Evolutionary conservation across 257 asterid genomes (phyloP), one percentile per base, ranked within the genome.

Genomic region (Vinca minor): DNA sequence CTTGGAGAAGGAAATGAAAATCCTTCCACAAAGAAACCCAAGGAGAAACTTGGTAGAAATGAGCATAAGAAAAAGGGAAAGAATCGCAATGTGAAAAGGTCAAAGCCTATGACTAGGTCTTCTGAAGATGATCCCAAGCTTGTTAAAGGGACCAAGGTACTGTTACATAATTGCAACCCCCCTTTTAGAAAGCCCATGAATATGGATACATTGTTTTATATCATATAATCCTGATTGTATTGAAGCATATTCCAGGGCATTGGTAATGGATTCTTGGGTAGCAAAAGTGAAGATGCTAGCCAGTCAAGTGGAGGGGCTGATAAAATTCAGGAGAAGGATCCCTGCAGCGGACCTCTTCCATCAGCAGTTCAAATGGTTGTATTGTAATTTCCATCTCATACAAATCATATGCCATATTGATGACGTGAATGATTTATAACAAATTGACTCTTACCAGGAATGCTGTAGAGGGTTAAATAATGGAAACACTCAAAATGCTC

Each of bases 21-120:
- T 15, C 64, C 86, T 64, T 62, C 64, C 29, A 56, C 69, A 54
- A 79, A 75, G 74, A 86, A 82, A 69, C 74, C 65, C 45, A 85
- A 81, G 72, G 96, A 84, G 77, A 85, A 77, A 81, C 74, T 69
- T 70, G 84, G 66, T 68, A 55, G 82, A 39, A 73, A 63, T 71
- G 82, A 74, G 72, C 87, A 76, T 69, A 89, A 87, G 88, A 93
- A 87, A 74, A 93, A 82, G 75, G 85, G 87, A 62, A 93, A 89
- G 79, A 85, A 70, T 67, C 79, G 74, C 62, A 85, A 74, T 64
- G 38, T 35, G 52, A 89, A 84, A 78, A 89, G 87, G 82, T 69
- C 73, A 44, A 82, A 80, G 69, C 73, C 83, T 25, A 70, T 79
- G 69, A 70, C 88, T 49, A 84, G 76, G 68, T 76, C 85, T 64